Evolutionary conservation across 2,329 filamentous ascomycete species (phyloP).

Genomic region (Graphilbum ipis-grandicollis): DNA sequence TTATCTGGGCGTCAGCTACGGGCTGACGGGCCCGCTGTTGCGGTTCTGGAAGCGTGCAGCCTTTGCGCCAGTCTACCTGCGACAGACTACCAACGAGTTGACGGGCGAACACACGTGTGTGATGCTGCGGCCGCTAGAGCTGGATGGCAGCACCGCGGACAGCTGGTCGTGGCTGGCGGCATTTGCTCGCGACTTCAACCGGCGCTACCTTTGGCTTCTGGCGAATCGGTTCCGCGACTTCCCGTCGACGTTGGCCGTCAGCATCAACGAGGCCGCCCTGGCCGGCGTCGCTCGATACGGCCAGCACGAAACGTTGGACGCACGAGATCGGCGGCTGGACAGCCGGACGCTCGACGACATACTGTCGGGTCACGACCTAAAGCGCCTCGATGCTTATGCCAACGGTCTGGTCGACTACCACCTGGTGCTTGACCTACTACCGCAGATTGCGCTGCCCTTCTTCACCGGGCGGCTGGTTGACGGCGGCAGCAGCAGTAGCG

Average conservation of each 20-base stretch:
- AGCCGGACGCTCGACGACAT: constrained; percentile 61
- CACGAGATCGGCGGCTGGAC: constrained; percentile 37
- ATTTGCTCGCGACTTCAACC: constrained; percentile 85
- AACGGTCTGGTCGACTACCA: constrained; percentile 98
- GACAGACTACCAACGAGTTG: constrained; percentile 89
- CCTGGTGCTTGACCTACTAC: constrained; percentile 85
- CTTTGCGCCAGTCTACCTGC: constrained; percentile 79
- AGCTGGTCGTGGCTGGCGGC: constrained; percentile 77
- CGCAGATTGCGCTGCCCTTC: constrained; percentile 64
- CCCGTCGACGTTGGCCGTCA: constrained; percentile 58
- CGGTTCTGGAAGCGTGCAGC: constrained; percentile 89
- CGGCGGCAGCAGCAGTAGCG: constrained; percentile 16
- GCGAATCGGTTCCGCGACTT: constrained; percentile 88
- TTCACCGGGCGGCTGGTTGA: constrained; percentile 63
- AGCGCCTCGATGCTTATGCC: constrained; percentile 85
- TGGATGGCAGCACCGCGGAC: constrained; percentile 24
- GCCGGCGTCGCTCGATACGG: constrained; percentile 25
- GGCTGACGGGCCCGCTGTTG: constrained; percentile 70
- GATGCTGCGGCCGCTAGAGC: constrained; percentile 68
- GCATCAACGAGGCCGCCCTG: constrained; percentile 67
- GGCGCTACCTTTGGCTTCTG: constrained; percentile 75
- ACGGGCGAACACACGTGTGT: constrained; percentile 97
- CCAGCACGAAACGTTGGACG: constrained; percentile 13
- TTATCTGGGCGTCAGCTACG: constrained; percentile 91
- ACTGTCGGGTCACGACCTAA: constrained; percentile 84